A percentile compares a stretch with the other conserved stretches of the same genome.
phyloP scores from a whole-genome alignment of 2,329 filamentous ascomycete genomes.

The Xylariaceae sp. region DNA sequence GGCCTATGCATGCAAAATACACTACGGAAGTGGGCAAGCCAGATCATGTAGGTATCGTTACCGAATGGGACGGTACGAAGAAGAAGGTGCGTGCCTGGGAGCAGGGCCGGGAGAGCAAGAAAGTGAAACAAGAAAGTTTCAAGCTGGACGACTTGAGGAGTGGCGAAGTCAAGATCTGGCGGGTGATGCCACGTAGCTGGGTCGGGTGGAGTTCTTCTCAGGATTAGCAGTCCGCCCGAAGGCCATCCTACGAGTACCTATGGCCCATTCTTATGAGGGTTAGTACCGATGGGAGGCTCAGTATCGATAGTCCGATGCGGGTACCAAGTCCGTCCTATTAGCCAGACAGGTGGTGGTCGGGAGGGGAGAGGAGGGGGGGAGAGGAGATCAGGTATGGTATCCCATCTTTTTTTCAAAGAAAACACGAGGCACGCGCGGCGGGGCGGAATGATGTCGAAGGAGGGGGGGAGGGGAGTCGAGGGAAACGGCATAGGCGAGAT shows the following conservation, averaged over 20 bases:
- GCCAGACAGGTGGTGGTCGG: too few relatives aligned
- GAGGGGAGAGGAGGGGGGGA: too few relatives aligned
- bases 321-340: constrained; percentile 9
- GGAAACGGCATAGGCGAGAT: neutral
- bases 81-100: constrained; percentile 97
- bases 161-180: constrained; percentile 96
- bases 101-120: constrained; percentile 90
- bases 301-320: constrained; percentile 26
- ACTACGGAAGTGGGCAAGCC: constrained; percentile 82
- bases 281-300: constrained; percentile 31
- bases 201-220: constrained; percentile 76
- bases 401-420: neutral
- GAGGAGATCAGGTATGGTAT: too few relatives aligned
- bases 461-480: neutral
- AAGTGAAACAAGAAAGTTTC: constrained; percentile 92
- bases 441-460: neutral
- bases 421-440: neutral
- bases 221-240: constrained; percentile 48
- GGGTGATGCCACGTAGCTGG: constrained; percentile 90
- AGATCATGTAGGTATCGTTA: constrained; percentile 87
- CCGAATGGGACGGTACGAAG: constrained; percentile 98
- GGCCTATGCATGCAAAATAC: constrained; percentile 95
- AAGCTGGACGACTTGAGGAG: constrained; percentile 88
- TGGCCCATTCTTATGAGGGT: constrained; percentile 34
- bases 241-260: constrained; percentile 29